These are phyloP conservation scores for Salvia rosmarinus DNA, from an alignment of 257 asterid species.

Conservation along the genomic window DNA sequence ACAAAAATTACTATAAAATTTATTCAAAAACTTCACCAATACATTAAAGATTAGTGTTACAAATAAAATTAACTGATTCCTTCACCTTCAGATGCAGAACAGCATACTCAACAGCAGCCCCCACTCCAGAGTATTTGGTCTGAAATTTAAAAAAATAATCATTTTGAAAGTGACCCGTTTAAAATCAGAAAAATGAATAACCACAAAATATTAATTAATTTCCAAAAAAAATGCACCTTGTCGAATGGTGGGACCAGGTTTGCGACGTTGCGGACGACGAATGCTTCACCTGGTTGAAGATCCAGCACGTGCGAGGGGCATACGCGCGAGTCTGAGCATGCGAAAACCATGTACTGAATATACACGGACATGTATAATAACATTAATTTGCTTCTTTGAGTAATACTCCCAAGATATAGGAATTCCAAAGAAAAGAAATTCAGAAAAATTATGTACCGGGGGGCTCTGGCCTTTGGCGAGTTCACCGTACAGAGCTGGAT, in stretches of 20 bases:
- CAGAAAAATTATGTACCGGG: slow-evolving; percentile 46
- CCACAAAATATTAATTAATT: not conserved
- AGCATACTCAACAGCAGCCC: slow-evolving; percentile 87
- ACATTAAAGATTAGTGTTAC: too few species aligned
- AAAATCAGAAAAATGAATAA: not conserved
- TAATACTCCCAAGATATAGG: not conserved
- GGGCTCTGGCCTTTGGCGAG: slow-evolving; percentile 95
- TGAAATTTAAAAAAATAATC: slow-evolving; percentile 29
- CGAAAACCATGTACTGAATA: slow-evolving; percentile 83
- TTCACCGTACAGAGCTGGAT: slow-evolving; percentile 68
- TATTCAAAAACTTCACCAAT: not conserved
- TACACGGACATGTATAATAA: not conserved
- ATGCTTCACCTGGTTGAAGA: slow-evolving; percentile 92
- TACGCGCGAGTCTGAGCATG: slow-evolving; percentile 94
- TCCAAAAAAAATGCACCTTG: slow-evolving; percentile 44
- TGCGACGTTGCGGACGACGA: slow-evolving; percentile 80
- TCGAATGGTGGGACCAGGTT: slow-evolving; percentile 91
- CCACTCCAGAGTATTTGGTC: slow-evolving; percentile 71
- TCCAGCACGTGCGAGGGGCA: slow-evolving; percentile 85
- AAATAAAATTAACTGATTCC: too few species aligned
- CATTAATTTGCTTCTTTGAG: not conserved
- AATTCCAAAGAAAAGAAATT: not conserved
- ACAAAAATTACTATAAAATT: not conserved
- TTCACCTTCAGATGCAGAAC: slow-evolving; percentile 83
- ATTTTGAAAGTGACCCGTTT: not conserved